These are phyloP conservation scores for Nephelium lappaceum DNA, from an alignment of 345 rosid genomes.

Conservation along the genomic window DNA sequence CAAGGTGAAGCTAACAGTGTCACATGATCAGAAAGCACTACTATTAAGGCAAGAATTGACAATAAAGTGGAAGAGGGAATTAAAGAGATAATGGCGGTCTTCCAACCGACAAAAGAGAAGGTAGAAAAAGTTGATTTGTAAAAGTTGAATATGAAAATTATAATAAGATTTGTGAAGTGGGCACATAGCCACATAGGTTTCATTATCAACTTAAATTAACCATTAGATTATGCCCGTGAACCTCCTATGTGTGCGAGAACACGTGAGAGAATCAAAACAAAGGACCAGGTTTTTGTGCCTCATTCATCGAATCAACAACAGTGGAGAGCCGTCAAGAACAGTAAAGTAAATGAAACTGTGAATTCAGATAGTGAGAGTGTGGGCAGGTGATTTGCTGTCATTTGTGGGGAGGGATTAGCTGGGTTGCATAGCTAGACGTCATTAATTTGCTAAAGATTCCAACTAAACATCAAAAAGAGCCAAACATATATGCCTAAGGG, in stretches of 20 bases:
- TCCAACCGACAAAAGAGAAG: constrained; percentile 17
- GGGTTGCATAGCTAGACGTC: neutral
- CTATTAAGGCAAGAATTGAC: neutral
- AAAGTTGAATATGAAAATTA: neutral
- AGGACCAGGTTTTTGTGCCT: neutral
- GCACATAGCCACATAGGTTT: neutral
- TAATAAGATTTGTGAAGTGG: neutral
- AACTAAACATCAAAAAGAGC: neutral
- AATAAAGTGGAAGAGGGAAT: constrained; percentile 1
- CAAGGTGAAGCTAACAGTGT: neutral
- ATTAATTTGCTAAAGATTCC: neutral
- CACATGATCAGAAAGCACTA: neutral
- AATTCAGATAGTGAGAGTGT: neutral
- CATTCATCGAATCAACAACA: neutral
- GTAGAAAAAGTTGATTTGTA: neutral
- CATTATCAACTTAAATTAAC: neutral
- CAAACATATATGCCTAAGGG: neutral
- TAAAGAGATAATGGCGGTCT: constrained; percentile 3
- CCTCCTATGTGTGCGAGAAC: neutral
- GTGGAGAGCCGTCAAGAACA: constrained; percentile 1
- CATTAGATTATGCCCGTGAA: neutral
- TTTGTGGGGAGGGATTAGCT: neutral
- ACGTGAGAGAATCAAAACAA: neutral
- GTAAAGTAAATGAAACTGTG: neutral
- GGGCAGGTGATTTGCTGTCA: neutral